Percentiles rank a stretch among this genome's conserved stretches.
These are phyloP conservation scores for Nannochloropsis gaditana DNA, from an alignment of 108 stramenopile genomes.

Conservation along the genomic window DNA sequence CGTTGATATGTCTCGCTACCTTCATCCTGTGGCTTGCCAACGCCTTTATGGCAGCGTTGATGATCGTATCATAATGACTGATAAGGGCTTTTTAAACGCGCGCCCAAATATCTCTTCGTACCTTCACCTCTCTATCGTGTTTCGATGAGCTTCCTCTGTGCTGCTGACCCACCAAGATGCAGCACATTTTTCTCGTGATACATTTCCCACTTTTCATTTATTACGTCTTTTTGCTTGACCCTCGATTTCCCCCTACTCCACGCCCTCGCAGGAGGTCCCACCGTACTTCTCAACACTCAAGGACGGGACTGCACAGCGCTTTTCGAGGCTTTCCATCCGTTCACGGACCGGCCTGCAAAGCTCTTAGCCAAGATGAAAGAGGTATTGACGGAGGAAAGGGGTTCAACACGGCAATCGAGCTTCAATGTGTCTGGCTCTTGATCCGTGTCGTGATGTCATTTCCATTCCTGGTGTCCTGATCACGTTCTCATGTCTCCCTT, in stretches of 20 bases:
- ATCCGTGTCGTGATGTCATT: not conserved
- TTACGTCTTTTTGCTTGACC: not conserved
- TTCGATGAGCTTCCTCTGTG: no score
- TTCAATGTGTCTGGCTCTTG: not conserved
- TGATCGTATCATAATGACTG: no score
- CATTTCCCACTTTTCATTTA: not conserved
- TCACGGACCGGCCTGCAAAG: not conserved
- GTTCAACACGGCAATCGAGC: not conserved
- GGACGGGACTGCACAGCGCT: conserved; percentile 14
- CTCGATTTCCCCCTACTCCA: not conserved
- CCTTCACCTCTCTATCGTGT: no score
- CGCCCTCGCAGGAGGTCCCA: not conserved
- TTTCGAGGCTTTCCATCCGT: not conserved
- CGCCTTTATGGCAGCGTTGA: no score
- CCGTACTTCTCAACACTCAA: conserved; percentile 1
- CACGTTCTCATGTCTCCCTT: not conserved
- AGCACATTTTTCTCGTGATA: no score
- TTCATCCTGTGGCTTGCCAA: no score
- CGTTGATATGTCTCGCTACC: no score
- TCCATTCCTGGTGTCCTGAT: not conserved
- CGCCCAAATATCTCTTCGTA: no score
- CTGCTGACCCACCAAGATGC: no score
- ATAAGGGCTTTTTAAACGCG: no score
- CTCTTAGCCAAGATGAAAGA: not conserved
- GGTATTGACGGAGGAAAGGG: not conserved